A percentile compares a stretch with the other conserved stretches of the same genome.
Conservation (phyloP, 2,329 filamentous ascomycete species). For the Xylaria sp. region DNA sequence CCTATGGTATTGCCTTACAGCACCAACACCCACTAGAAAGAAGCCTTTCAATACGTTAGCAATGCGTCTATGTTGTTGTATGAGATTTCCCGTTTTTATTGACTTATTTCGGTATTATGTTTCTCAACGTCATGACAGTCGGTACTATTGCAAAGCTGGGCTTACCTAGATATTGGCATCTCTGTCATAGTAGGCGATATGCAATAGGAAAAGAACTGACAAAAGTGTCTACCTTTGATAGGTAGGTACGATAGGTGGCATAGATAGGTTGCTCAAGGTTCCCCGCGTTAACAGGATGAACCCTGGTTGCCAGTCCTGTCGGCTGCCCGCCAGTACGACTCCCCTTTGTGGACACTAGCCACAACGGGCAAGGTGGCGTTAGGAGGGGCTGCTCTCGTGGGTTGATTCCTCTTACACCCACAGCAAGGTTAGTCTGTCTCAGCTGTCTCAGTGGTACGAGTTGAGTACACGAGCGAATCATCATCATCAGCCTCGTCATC, state of each 20-base stretch:
- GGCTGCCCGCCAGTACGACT: background rate
- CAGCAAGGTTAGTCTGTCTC: background rate
- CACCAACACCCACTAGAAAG: too few species aligned
- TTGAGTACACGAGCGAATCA: conserved; percentile 37
- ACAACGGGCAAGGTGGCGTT: conserved; percentile 14
- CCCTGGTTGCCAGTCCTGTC: conserved; percentile 2
- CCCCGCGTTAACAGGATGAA: conserved; percentile 15
- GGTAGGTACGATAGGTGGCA: background rate
- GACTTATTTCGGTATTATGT: too few species aligned
- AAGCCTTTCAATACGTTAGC: too few species aligned
- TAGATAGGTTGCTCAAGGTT: conserved; percentile 12
- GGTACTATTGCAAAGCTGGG: too few species aligned
- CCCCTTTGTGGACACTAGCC: conserved; percentile 9
- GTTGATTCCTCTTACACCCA: background rate
- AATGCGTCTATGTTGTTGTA: too few species aligned
- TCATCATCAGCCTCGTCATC: conserved; percentile 38
- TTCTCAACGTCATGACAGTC: too few species aligned
- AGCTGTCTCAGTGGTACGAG: background rate
- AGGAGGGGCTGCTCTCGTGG: conserved; percentile 20
- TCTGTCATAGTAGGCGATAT: too few species aligned
- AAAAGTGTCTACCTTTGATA: too few species aligned
- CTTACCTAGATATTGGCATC: too few species aligned
- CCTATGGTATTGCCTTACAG: too few species aligned
- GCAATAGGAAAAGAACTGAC: too few species aligned
- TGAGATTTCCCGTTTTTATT: too few species aligned